These are phyloP conservation scores for Monosporozyma solicola DNA, from an alignment of 805 yeast species.

Conservation along the genomic window DNA sequence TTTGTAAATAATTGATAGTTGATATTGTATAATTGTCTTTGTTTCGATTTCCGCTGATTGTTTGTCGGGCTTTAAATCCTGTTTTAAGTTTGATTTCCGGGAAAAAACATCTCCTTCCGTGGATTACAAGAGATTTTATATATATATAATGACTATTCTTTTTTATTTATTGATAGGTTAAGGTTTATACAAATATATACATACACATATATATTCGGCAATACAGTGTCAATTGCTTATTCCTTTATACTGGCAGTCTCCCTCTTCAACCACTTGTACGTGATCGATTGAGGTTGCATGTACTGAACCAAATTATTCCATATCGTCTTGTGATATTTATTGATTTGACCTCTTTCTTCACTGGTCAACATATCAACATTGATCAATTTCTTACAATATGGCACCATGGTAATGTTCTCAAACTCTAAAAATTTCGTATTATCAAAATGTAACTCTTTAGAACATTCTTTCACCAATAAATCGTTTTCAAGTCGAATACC, in stretches of 20 bases:
- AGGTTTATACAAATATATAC: no score
- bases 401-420: conserved; percentile 78
- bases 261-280: conserved; percentile 60
- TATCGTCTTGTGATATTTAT: conserved; percentile 53
- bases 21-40: no score
- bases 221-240: no score
- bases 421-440: conserved; percentile 56
- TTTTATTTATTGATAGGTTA: no score
- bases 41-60: no score
- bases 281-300: conserved; percentile 49
- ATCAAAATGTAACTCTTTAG: conserved; percentile 39
- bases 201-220: no score
- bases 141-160: no score
- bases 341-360: conserved; percentile 62
- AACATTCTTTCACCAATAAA: conserved; percentile 41
- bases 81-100: no score
- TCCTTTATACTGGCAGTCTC: conserved; percentile 32
- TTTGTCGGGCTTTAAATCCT: no score
- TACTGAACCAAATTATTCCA: conserved; percentile 43
- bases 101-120: no score
- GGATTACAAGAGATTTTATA: no score
- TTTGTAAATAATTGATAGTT: no score
- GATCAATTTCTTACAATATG: conserved; percentile 71
- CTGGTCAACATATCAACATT: conserved; percentile 45
- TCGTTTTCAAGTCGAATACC: conserved; percentile 90